Conservation (phyloP, 2,329 filamentous ascomycete species). For the Nemania sp. region DNA sequence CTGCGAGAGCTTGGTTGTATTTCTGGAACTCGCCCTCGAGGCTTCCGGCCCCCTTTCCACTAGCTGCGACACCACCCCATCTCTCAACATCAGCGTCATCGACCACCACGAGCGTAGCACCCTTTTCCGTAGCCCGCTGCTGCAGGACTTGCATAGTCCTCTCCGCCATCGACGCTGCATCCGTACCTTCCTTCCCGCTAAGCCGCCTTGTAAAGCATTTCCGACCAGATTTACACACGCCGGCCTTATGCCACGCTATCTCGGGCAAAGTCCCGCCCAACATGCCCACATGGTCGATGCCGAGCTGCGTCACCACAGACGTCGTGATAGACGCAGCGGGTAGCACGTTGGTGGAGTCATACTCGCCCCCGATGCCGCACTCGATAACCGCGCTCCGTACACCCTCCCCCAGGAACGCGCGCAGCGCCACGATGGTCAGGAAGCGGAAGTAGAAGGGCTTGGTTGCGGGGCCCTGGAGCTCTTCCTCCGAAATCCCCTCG, state of each 20-base stretch:
- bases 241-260: constrained; percentile 92
- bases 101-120: constrained; percentile 58
- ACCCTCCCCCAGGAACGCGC: constrained; percentile 81
- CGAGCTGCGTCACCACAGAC: constrained; percentile 81
- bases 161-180: neutral
- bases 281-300: constrained; percentile 86
- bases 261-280: constrained; percentile 82
- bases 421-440: constrained; percentile 87
- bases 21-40: constrained; percentile 67
- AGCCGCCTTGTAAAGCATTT: constrained; percentile 72
- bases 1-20: constrained; percentile 69
- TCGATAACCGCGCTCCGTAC: constrained; percentile 86
- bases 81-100: constrained; percentile 53
- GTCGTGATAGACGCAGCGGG: constrained; percentile 71
- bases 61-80: constrained; percentile 56
- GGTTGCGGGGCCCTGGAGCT: constrained; percentile 65
- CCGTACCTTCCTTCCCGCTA: constrained; percentile 57
- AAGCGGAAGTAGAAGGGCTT: constrained; percentile 96
- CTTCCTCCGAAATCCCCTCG: constrained; percentile 55
- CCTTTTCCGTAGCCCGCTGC: constrained; percentile 69
- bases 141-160: constrained; percentile 63
- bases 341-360: constrained; percentile 91
- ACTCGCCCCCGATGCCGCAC: constrained; percentile 93
- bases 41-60: constrained; percentile 49
- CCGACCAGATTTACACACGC: constrained; percentile 79